Evolutionary conservation across 306 rosid genomes (phyloP), one percentile per base, ranked within the genome.

Genomic region (Cicer cuneatum): DNA sequence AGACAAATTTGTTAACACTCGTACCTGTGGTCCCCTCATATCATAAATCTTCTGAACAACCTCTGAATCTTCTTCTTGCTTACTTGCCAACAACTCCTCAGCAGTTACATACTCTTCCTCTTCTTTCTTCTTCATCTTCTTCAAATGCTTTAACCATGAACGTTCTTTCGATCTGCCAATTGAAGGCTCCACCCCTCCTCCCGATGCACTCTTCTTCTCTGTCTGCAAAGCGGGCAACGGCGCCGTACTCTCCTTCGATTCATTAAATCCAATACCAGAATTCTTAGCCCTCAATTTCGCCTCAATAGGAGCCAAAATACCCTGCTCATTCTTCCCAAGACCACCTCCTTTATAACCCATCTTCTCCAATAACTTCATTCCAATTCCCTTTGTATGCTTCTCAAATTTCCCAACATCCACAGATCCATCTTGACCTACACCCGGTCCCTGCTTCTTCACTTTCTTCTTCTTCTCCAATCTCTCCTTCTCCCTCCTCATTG

Each of bases 311-410:
- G 89, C 80, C 29, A 90, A 58, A 78, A 94, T 94, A 49, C 99
- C 99, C 56, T 94, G 97, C 82, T 84, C 78, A 61, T 92, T 90
- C 86, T 81, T 90, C 37, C 99, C 99, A 69, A 94, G 97, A 40
- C 97, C 99, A 7, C 96, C 99, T 58, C 99, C 97, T 85, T 78
- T 88, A 81, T 94, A 94, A 8, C 99, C 99, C 99, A 94, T 94
- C 62, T 86, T 92, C 85, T 83, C 88, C 76, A 92, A 83, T 74
- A 94, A 71, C 87, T 85, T 90, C 90, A 87, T 43, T 33, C 97
- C 97, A 43, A 94, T 91, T 2, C 97, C 97, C 79, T 91, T 91
- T 0, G 97, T 91, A 73, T 91, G 89, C 74, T 88, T 85, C 92
- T 93, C 97, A 14, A 93, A 93, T 15, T 33, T 80, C 59, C 96